Conservation (phyloP, 2,329 filamentous ascomycete species). For the Alternaria sp. region DNA sequence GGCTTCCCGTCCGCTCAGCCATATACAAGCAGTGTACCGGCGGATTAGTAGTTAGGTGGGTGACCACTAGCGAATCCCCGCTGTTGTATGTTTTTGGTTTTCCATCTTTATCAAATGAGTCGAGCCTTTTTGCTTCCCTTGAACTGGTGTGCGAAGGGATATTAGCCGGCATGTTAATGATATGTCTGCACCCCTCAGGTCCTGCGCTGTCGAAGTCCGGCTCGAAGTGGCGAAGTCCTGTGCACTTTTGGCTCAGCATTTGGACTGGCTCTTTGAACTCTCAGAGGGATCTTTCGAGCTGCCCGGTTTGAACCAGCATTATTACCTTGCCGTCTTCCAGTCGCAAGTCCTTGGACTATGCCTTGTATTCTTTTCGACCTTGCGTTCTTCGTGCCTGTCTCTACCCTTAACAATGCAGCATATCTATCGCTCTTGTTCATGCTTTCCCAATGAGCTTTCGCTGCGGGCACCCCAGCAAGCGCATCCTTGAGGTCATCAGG, state of each 20-base stretch:
- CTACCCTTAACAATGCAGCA: conserved; percentile 57
- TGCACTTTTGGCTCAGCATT: neutral
- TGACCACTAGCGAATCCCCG: too few species aligned
- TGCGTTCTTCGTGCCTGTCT: conserved; percentile 50
- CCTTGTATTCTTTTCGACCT: conserved; percentile 53
- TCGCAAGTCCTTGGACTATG: conserved; percentile 46
- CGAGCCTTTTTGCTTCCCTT: too few species aligned
- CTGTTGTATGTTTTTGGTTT: too few species aligned
- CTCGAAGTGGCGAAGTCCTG: neutral
- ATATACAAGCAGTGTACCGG: too few species aligned
- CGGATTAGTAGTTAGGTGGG: too few species aligned
- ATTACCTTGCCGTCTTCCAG: conserved; percentile 10
- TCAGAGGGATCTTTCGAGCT: neutral
- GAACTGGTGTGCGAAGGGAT: neutral
- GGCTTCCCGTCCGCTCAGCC: too few species aligned
- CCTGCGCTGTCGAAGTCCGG: neutral
- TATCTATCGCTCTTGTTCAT: conserved; percentile 60
- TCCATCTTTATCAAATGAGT: neutral
- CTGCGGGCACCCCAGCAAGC: conserved; percentile 50
- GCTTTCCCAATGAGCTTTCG: conserved; percentile 53
- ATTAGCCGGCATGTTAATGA: neutral
- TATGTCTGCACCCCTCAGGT: neutral
- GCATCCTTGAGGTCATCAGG: conserved; percentile 61
- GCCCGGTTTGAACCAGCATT: neutral
- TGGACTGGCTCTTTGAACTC: neutral